phyloP scores from a whole-genome alignment of 139 green algal species.

The Micromonas pusilla region DNA sequence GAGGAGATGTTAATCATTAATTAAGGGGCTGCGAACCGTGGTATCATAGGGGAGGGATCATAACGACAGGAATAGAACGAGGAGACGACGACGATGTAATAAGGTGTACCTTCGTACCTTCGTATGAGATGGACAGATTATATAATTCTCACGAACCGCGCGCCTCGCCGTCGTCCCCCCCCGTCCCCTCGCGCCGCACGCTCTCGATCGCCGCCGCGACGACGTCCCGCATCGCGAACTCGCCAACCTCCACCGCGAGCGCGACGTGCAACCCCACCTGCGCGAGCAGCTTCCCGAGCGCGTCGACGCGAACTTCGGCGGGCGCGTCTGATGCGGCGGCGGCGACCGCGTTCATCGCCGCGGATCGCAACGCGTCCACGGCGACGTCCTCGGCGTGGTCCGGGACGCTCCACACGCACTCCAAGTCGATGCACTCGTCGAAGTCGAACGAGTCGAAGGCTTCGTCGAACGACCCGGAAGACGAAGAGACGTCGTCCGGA shows the following conservation, averaged over 20 bases:
- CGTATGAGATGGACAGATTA: too few species aligned
- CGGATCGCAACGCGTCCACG: not conserved
- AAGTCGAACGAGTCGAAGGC: not conserved
- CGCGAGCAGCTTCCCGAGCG: not conserved
- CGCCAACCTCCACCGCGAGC: not conserved
- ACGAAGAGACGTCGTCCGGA: not conserved
- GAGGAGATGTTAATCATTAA: too few species aligned
- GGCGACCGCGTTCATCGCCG: not conserved
- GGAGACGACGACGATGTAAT: too few species aligned
- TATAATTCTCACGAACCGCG: not conserved
- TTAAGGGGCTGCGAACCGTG: too few species aligned
- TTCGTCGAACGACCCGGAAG: not conserved
- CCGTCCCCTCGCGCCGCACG: not conserved
- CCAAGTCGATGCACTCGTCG: not conserved
- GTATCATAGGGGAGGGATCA: too few species aligned
- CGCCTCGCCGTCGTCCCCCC: too few species aligned
- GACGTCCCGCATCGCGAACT: not conserved
- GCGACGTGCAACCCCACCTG: not conserved
- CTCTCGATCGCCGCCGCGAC: not conserved
- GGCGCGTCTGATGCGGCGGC: not conserved
- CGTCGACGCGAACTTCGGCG: not conserved
- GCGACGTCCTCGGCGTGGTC: not conserved
- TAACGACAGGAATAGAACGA: too few species aligned
- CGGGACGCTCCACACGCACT: not conserved
- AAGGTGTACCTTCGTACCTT: too few species aligned